These are phyloP conservation scores for Cyamopsis tetragonoloba DNA, from an alignment of 306 rosid genomes.

Conservation along the genomic window DNA sequence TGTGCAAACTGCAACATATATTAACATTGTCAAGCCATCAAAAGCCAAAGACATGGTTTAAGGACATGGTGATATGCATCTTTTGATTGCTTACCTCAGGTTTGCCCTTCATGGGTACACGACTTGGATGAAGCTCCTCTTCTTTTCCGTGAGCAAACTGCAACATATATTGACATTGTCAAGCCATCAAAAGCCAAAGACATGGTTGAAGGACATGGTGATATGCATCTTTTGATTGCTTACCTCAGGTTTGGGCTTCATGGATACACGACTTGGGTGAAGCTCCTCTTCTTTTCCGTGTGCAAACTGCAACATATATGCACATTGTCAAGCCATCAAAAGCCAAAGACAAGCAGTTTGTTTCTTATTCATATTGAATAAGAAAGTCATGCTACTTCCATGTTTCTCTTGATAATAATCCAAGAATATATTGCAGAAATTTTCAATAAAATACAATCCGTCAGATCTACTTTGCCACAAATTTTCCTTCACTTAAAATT, in stretches of 20 bases:
- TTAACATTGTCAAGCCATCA: no score
- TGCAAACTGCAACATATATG: constrained; percentile 45
- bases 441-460: constrained; percentile 1
- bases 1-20: no score
- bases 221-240: constrained; percentile 6
- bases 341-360: not conserved
- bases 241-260: constrained; percentile 50
- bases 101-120: no score
- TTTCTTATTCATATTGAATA: not conserved
- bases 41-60: no score
- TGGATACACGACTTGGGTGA: constrained; percentile 36
- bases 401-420: not conserved
- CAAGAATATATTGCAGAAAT: not conserved
- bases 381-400: not conserved
- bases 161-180: no score
- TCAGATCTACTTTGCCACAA: not conserved
- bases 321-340: constrained; percentile 25
- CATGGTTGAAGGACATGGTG: not conserved
- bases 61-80: not conserved
- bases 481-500: not conserved
- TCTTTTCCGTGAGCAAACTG: no score
- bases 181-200: no score
- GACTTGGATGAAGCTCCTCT: no score
- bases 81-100: no score
- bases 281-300: constrained; percentile 56